Percentiles rank a stretch among this genome's conserved stretches.
phyloP scores from a whole-genome alignment of 1,139 yeast species.

The Saccharomyces hybrid region DNA sequence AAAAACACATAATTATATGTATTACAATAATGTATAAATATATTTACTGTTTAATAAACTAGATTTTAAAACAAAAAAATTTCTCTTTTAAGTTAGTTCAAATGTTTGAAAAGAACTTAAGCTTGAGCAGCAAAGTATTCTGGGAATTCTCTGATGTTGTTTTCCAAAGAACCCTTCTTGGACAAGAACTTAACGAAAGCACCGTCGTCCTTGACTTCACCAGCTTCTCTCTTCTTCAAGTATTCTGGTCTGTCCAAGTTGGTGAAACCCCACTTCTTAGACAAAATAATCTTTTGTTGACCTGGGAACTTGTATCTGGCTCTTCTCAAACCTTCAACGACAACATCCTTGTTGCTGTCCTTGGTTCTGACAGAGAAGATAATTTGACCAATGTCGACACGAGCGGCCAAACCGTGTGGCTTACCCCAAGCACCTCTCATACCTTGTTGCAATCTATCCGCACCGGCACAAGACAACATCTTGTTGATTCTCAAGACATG shows the following conservation, averaged over 20 bases:
- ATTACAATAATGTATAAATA: not conserved
- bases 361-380: conserved; percentile 97
- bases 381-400: conserved; percentile 98
- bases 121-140: conserved; percentile 55
- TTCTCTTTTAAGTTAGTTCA: not conserved
- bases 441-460: conserved; percentile 99
- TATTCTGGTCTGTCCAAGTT: conserved; percentile 96
- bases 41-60: not conserved
- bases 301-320: conserved; percentile 99
- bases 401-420: conserved; percentile 99
- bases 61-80: not conserved
- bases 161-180: conserved; percentile 90
- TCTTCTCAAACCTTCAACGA: conserved; percentile 98
- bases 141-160: conserved; percentile 94
- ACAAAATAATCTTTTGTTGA: conserved; percentile 97
- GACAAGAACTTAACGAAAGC: conserved; percentile 98
- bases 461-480: conserved; percentile 99
- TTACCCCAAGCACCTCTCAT: conserved; percentile 99
- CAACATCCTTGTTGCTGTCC: conserved; percentile 96
- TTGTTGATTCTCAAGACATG: conserved; percentile 99
- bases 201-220: conserved; percentile 99
- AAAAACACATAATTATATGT: conserved; percentile 1
- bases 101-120: conserved; percentile 22
- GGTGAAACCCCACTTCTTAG: conserved; percentile 99
- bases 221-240: conserved; percentile 87